A percentile compares a stretch with the other conserved stretches of the same genome.
These are phyloP conservation scores for Nakazawaea populi DNA, from an alignment of 805 yeast genomes.

Conservation along the genomic window DNA sequence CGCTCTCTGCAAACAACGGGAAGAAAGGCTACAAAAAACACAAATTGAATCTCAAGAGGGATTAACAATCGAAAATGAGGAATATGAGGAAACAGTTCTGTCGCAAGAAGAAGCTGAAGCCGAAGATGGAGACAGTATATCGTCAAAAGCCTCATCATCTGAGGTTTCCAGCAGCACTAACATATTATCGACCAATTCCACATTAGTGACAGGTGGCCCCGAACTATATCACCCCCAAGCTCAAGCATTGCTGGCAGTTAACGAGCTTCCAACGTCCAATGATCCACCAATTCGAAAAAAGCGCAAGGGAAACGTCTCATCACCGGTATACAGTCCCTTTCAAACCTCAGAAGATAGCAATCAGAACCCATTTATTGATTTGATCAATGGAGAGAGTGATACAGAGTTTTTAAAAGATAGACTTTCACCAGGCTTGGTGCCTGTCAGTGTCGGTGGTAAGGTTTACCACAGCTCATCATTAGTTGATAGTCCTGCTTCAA, in stretches of 20 bases:
- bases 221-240: not conserved
- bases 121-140: not conserved
- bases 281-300: conserved; percentile 7
- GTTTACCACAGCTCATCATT: conserved; percentile 1
- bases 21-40: conserved; percentile 25
- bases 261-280: not conserved
- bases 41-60: conserved; percentile 18
- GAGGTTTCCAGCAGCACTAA: not conserved
- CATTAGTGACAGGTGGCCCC: not conserved
- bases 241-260: not conserved
- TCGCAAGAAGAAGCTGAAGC: conserved; percentile 14
- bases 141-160: not conserved
- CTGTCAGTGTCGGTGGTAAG: not conserved
- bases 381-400: conserved; percentile 3
- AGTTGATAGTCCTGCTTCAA: conserved; percentile 8
- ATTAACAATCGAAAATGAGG: conserved; percentile 11
- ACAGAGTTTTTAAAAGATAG: conserved; percentile 2
- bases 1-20: conserved; percentile 14
- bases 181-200: not conserved
- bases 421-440: conserved; percentile 5
- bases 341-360: not conserved
- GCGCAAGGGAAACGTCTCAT: conserved; percentile 8
- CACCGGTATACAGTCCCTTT: conserved; percentile 3
- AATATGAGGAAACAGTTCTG: conserved; percentile 16
- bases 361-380: not conserved